Evolutionary conservation across 139 green algal species (phyloP), one percentile per base, ranked within the genome.

Genomic region (Microglena sp.): DNA sequence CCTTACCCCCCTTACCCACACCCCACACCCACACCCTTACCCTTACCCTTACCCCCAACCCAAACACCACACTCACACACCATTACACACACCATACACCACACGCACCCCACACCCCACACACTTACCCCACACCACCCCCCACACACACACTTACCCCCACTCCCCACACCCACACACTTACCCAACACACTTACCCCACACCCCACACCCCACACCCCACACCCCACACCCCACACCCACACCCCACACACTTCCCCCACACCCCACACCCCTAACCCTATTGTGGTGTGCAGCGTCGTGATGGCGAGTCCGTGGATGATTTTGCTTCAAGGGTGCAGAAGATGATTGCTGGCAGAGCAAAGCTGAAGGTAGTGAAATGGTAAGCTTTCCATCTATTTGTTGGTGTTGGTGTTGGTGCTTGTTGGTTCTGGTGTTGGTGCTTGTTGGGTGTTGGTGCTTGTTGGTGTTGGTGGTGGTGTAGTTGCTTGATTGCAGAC

Each of bases 241-340:
- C n/a, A n/a, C n/a, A n/a, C n/a, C n/a, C n/a, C n/a, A n/a, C n/a
- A n/a, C n/a, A n/a, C n/a, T n/a, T n/a, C n/a, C n/a, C n/a, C n/a
- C n/a, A n/a, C n/a, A n/a, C n/a, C n/a, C n/a, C 8, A 35, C 55
- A 8, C n/a, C 26, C 55, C 28, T 36, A 29, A 36, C 22, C 18
- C 57, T 50, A 33, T 46, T 28, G 8, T 21, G 6, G 36, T 35
- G 4, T 24, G 45, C 45, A 46, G 63, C 55, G 40, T 54, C 27
- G 31, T 6, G 21, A 44, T 3, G 86, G 66, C 7, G 92, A 98
- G 75, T 77, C 50, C 6, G 45, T 81, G 5, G 75, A 88, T 56
- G 79, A 92, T 50, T 97, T 98, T 78, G 87, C 92, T 2, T 76
- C 84, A 31, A 78, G 92, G 2, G 86, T 96, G 62, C 86, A 95